These are phyloP conservation scores for Calocybe cyanea DNA, from an alignment of 768 basidiomycete species.

Conservation along the genomic window DNA sequence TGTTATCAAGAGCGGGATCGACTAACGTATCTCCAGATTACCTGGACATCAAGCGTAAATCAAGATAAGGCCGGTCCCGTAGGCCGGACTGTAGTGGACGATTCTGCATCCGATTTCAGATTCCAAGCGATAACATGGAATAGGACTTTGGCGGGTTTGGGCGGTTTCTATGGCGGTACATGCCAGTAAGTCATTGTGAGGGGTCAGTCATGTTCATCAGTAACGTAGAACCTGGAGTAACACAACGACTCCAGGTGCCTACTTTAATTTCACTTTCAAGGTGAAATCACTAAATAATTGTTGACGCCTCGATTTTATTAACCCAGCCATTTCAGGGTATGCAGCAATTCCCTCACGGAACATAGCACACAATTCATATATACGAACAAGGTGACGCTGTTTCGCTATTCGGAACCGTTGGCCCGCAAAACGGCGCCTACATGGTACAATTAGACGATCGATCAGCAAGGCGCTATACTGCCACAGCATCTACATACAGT, in stretches of 20 bases:
- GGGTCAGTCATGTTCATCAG: neutral
- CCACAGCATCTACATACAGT: slow-evolving; percentile 8
- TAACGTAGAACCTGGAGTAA: neutral
- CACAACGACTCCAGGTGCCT: neutral
- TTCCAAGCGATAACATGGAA: neutral
- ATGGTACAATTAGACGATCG: slow-evolving; percentile 19
- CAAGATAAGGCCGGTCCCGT: slow-evolving; percentile 3
- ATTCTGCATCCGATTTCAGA: slow-evolving; percentile 5
- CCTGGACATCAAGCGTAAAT: slow-evolving; percentile 7
- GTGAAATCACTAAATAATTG: neutral
- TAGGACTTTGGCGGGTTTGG: neutral
- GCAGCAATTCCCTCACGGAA: neutral
- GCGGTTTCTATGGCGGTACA: slow-evolving; percentile 1
- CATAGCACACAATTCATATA: neutral
- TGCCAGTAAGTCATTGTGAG: slow-evolving; percentile 3
- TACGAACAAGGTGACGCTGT: slow-evolving; percentile 7
- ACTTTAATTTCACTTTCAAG: neutral
- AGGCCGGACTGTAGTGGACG: neutral
- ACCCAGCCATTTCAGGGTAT: neutral
- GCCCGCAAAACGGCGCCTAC: slow-evolving; percentile 6
- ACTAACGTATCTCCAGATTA: neutral
- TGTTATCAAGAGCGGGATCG: too few species aligned
- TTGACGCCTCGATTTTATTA: neutral
- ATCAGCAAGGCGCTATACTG: slow-evolving; percentile 16
- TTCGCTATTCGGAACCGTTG: slow-evolving; percentile 8